phyloP scores from a whole-genome alignment of 2,329 filamentous ascomycete genomes.

The Exophiala calicioides region DNA sequence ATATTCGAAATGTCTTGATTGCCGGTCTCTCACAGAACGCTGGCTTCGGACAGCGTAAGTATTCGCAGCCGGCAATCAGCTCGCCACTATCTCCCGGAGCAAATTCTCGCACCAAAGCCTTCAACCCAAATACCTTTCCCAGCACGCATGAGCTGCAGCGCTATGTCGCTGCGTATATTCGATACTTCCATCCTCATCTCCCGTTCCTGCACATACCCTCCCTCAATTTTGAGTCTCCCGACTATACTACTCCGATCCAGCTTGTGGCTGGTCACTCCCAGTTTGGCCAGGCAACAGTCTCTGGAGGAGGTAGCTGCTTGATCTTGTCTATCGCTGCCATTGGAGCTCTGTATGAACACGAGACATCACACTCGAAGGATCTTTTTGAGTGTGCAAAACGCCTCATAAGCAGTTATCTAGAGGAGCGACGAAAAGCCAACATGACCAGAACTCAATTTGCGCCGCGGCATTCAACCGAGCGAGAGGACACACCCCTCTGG shows the following conservation, averaged over 20 bases:
- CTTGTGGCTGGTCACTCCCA: constrained; percentile 55
- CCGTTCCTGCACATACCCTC: constrained; percentile 94
- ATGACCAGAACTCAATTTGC: constrained; percentile 63
- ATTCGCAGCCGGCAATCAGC: constrained; percentile 59
- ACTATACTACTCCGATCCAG: constrained; percentile 62
- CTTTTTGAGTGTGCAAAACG: constrained; percentile 92
- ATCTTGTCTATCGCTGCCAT: constrained; percentile 86
- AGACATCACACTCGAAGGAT: constrained; percentile 75
- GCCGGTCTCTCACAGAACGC: constrained; percentile 62
- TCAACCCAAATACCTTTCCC: constrained; percentile 63
- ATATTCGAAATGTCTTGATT: constrained; percentile 64
- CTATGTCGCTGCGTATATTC: constrained; percentile 86
- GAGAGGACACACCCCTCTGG: constrained; percentile 76
- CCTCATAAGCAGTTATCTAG: constrained; percentile 90
- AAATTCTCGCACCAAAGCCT: constrained; percentile 30
- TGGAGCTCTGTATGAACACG: constrained; percentile 83
- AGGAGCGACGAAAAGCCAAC: constrained; percentile 84
- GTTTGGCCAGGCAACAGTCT: constrained; percentile 55
- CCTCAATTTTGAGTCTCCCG: constrained; percentile 80
- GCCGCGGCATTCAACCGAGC: constrained; percentile 28
- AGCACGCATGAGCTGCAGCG: constrained; percentile 83
- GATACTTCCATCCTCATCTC: constrained; percentile 89
- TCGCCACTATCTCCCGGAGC: constrained; percentile 51
- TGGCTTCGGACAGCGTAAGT: constrained; percentile 59
- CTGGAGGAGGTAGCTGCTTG: constrained; percentile 81